Conservation (phyloP, 148 eudicot genomes). For the Camellia japonica region DNA sequence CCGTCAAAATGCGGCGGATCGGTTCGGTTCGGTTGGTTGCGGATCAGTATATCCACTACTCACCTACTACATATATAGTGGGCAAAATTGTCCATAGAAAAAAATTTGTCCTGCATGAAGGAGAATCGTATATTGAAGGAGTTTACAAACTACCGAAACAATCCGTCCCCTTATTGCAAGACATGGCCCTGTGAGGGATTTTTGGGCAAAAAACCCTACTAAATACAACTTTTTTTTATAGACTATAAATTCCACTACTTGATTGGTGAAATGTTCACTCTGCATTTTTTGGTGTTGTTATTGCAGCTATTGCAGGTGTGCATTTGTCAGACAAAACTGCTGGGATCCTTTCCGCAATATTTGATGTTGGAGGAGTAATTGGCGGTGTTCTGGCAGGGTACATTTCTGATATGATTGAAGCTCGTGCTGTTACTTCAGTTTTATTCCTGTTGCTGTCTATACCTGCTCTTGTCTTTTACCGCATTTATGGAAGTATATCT, state of each 20-base stretch:
- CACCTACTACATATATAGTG: too few species aligned
- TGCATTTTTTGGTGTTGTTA: conserved; percentile 14
- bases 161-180: too few species aligned
- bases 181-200: too few species aligned
- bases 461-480: conserved; percentile 70
- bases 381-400: conserved; percentile 84
- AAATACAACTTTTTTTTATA: too few species aligned
- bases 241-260: neutral
- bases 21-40: too few species aligned
- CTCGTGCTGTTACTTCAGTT: conserved; percentile 73
- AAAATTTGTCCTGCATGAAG: too few species aligned
- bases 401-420: conserved; percentile 71
- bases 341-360: conserved; percentile 81
- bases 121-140: too few species aligned
- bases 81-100: too few species aligned
- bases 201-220: too few species aligned
- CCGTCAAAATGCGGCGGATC: too few species aligned
- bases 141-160: too few species aligned
- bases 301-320: conserved; percentile 87
- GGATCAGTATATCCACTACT: too few species aligned
- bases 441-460: conserved; percentile 61
- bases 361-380: conserved; percentile 85
- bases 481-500: conserved; percentile 73
- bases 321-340: conserved; percentile 80
- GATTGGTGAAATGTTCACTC: conserved; percentile 1